Evolutionary conservation across 2,329 filamentous ascomycete species (phyloP).

Genomic region (Colletotrichum chlorophyti): DNA sequence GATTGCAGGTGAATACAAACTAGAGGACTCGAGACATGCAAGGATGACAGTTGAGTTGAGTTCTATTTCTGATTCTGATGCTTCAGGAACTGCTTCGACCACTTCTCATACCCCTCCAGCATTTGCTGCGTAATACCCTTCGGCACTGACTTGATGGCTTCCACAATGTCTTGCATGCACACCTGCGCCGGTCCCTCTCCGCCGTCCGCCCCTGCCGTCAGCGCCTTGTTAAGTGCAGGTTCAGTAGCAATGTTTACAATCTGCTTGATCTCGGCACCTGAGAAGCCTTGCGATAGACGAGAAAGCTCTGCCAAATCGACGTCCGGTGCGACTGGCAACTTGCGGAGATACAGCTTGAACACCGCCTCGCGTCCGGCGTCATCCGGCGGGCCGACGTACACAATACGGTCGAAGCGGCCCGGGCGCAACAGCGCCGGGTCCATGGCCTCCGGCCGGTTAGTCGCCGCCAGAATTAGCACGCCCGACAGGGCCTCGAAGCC

Average conservation of each 20-base stretch:
- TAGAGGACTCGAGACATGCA: too few species aligned
- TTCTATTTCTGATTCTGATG: constrained; percentile 25
- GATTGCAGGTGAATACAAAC: background rate
- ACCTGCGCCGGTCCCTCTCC: constrained; percentile 31
- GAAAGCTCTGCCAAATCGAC: constrained; percentile 73
- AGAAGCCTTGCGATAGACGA: constrained; percentile 74
- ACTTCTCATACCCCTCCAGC: constrained; percentile 64
- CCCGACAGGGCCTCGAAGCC: constrained; percentile 86
- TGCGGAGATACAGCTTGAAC: constrained; percentile 70
- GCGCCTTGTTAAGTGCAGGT: constrained; percentile 48
- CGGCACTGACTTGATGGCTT: constrained; percentile 53
- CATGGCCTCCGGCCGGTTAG: constrained; percentile 86
- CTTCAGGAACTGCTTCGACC: constrained; percentile 46
- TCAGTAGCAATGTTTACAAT: constrained; percentile 54
- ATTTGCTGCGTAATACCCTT: constrained; percentile 66
- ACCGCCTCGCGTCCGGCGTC: constrained; percentile 77
- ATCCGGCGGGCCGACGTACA: constrained; percentile 87
- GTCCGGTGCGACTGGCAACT: constrained; percentile 64
- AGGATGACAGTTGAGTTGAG: background rate
- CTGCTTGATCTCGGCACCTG: constrained; percentile 79
- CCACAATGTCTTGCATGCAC: constrained; percentile 50
- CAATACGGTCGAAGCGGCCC: constrained; percentile 82
- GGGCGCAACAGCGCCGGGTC: constrained; percentile 87
- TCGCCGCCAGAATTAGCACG: constrained; percentile 88
- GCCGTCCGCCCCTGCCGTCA: constrained; percentile 36